These are phyloP conservation scores for Pseudozyma hubeiensis DNA, from an alignment of 1,284 basidiomycete species.

Conservation along the genomic window DNA sequence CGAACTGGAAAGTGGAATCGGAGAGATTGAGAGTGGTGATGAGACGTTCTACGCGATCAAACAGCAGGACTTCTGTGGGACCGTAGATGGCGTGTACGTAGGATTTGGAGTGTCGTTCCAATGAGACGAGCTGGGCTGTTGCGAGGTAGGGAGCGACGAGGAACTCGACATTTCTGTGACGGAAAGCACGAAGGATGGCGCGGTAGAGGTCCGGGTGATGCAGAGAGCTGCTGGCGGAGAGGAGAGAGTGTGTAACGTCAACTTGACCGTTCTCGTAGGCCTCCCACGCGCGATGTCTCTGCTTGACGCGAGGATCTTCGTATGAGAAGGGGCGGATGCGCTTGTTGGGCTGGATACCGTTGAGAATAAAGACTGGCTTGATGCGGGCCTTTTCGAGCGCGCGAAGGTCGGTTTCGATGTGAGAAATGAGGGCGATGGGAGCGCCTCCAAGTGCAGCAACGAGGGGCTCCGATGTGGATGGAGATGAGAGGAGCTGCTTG, in stretches of 20 bases:
- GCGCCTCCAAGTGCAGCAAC: slow-evolving; percentile 93
- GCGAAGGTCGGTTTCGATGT: slow-evolving; percentile 91
- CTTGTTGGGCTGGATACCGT: slow-evolving; percentile 73
- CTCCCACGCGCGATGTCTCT: slow-evolving; percentile 63
- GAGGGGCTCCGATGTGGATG: slow-evolving; percentile 83
- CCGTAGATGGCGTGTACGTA: slow-evolving; percentile 96
- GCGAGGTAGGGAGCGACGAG: slow-evolving; percentile 94
- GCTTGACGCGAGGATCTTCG: slow-evolving; percentile 61
- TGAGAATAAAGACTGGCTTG: slow-evolving; percentile 97
- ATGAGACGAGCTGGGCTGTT: slow-evolving; percentile 91
- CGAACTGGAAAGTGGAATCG: slow-evolving; percentile 77
- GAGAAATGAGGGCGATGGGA: slow-evolving; percentile 75
- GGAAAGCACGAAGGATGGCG: slow-evolving; percentile 89
- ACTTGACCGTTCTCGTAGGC: slow-evolving; percentile 71
- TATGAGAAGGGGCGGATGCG: slow-evolving; percentile 58
- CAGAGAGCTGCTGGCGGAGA: slow-evolving; percentile 78
- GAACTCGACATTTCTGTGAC: slow-evolving; percentile 95
- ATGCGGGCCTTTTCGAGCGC: slow-evolving; percentile 88
- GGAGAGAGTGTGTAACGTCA: slow-evolving; percentile 83
- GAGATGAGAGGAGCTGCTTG: slow-evolving; percentile 79
- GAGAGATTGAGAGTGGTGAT: slow-evolving; percentile 79
- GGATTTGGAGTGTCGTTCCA: slow-evolving; percentile 89
- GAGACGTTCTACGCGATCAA: slow-evolving; percentile 85
- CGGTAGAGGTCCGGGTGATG: slow-evolving; percentile 83
- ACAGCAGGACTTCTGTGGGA: slow-evolving; percentile 88